Evolutionary conservation across 139 green algal species (phyloP).

Genomic region (Gonium pectorale): DNA sequence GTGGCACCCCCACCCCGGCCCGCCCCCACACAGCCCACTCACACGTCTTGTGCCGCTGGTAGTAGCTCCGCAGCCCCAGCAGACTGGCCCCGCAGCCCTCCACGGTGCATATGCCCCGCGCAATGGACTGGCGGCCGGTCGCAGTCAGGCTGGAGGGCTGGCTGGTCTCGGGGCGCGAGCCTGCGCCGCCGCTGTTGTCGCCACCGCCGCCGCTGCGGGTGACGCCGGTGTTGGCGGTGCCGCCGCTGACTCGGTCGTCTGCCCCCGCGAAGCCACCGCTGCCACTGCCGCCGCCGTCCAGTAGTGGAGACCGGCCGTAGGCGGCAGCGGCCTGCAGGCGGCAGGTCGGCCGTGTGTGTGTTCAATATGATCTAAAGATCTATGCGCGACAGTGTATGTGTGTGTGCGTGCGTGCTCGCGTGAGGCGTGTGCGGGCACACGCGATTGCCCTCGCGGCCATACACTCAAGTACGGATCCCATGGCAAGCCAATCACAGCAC

Average conservation of each 20-base stretch:
- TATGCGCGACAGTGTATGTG: not conserved
- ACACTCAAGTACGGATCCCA: no score
- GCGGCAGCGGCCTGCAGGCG: conserved; percentile 5
- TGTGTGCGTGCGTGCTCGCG: not conserved
- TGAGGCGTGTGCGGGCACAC: not conserved
- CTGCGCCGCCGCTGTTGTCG: not conserved
- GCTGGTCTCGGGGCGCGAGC: not conserved
- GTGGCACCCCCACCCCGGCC: no score
- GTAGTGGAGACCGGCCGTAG: no score
- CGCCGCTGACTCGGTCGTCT: not conserved
- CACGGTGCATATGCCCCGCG: conserved; percentile 61
- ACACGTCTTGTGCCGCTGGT: conserved; percentile 83
- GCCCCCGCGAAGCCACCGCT: not conserved
- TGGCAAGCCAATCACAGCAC: no score
- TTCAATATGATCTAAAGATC: not conserved
- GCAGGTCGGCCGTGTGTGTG: not conserved
- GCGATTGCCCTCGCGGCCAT: not conserved
- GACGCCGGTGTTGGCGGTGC: not conserved
- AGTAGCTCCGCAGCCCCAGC: conserved; percentile 67
- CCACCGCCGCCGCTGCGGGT: not conserved
- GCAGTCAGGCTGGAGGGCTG: conserved; percentile 9
- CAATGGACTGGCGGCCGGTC: conserved; percentile 4
- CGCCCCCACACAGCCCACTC: not conserved
- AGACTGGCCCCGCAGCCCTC: conserved; percentile 69
- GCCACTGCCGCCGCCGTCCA: not conserved